Evolutionary conservation across 352 stramenopile species (phyloP).

Genomic region (Phytophthora idaei): DNA sequence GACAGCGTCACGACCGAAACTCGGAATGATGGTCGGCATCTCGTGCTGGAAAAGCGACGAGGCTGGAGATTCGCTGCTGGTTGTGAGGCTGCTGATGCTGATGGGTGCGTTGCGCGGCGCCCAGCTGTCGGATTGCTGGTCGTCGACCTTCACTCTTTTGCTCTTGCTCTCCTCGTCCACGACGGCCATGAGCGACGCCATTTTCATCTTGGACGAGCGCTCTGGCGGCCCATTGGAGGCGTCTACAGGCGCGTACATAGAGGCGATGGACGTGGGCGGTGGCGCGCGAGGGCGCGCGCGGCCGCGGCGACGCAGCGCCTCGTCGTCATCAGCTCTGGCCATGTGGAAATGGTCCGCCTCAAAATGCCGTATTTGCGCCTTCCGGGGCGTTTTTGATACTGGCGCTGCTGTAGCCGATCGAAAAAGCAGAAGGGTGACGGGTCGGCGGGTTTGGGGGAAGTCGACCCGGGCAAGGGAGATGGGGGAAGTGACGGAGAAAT

Average conservation of each 20-base stretch:
- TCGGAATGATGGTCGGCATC: constrained; percentile 57
- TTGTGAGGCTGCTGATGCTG: constrained; percentile 28
- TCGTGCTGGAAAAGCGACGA: constrained; percentile 60
- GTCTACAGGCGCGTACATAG: constrained; percentile 27
- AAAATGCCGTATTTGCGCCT: constrained; percentile 4
- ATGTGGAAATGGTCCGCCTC: constrained; percentile 21
- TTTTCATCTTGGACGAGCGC: constrained; percentile 49
- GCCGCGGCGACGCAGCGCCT: constrained; percentile 38
- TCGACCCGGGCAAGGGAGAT: constrained; percentile 15
- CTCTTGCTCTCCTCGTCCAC: constrained; percentile 44
- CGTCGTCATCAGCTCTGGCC: constrained; percentile 47
- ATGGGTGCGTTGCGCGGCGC: constrained; percentile 21
- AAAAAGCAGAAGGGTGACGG: constrained; percentile 24
- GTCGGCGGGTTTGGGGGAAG: constrained; percentile 5
- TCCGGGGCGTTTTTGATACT: constrained; percentile 43
- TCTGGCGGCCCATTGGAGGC: constrained; percentile 5
- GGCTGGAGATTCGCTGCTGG: constrained; percentile 10
- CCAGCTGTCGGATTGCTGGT: constrained; percentile 17
- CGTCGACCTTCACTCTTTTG: constrained; percentile 61
- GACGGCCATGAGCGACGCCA: constrained; percentile 53
- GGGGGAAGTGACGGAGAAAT: constrained; percentile 2
- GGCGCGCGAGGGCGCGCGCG: constrained; percentile 31
- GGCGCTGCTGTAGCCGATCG: constrained; percentile 19
- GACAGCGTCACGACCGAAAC: constrained; percentile 41
- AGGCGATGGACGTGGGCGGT: constrained; percentile 27